These are phyloP conservation scores for Annulohypoxylon truncatum DNA, from an alignment of 2,329 filamentous ascomycete genomes.

Conservation along the genomic window DNA sequence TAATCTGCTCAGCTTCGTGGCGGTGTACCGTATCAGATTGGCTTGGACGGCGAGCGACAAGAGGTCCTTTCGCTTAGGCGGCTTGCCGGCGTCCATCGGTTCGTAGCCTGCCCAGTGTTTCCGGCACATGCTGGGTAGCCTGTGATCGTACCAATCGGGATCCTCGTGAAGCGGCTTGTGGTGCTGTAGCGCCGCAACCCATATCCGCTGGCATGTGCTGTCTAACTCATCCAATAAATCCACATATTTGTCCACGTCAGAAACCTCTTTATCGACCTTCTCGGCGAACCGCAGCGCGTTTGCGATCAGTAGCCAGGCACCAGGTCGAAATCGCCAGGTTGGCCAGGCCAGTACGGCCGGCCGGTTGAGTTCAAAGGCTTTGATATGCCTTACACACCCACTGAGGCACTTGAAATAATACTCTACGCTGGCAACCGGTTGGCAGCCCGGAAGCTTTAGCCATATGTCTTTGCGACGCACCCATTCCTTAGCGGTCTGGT, in stretches of 20 bases:
- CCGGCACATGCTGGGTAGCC: slow-evolving; percentile 44
- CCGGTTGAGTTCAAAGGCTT: slow-evolving; percentile 44
- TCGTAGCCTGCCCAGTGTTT: slow-evolving; percentile 50
- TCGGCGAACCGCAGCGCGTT: slow-evolving; percentile 49
- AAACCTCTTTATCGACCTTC: slow-evolving; percentile 43
- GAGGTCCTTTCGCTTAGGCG: slow-evolving; percentile 50
- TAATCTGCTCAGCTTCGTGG: slow-evolving; percentile 40
- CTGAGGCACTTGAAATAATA: slow-evolving; percentile 47
- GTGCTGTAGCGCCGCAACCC: slow-evolving; percentile 44
- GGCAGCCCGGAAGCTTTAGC: slow-evolving; percentile 42
- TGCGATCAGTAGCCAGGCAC: slow-evolving; percentile 49
- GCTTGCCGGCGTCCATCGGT: slow-evolving; percentile 51
- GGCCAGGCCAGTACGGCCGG: slow-evolving; percentile 49
- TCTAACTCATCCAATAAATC: slow-evolving; percentile 49
- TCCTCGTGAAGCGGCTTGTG: slow-evolving; percentile 50
- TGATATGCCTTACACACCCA: slow-evolving; percentile 48
- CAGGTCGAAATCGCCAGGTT: slow-evolving; percentile 48
- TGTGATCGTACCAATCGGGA: slow-evolving; percentile 48
- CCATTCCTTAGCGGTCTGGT: slow-evolving; percentile 51
- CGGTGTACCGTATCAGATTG: slow-evolving; percentile 46
- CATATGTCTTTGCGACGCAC: slow-evolving; percentile 49
- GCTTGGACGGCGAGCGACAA: slow-evolving; percentile 48
- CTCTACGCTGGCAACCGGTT: slow-evolving; percentile 40
- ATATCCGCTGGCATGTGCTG: slow-evolving; percentile 45
- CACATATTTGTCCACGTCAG: slow-evolving; percentile 43